phyloP scores from a whole-genome alignment of 371 early-diverging fungal species.

The Zychaea mexicana region DNA sequence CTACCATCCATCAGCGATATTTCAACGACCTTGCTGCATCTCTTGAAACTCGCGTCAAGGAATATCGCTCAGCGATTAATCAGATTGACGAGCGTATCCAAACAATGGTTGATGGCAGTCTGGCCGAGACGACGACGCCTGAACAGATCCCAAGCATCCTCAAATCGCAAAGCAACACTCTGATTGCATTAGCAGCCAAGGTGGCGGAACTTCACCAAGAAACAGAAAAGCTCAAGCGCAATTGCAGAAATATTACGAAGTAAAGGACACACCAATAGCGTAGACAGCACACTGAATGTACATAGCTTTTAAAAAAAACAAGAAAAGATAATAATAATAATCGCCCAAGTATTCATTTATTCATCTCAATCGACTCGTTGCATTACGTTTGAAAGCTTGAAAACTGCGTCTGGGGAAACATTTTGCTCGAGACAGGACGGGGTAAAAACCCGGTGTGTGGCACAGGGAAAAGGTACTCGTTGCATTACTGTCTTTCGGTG shows the following conservation, averaged over 20 bases:
- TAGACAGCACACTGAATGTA: too few relatives aligned
- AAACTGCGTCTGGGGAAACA: too few relatives aligned
- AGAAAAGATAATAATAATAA: too few relatives aligned
- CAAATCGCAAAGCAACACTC: slow-evolving; percentile 51
- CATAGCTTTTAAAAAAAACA: background rate
- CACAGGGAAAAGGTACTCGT: too few relatives aligned
- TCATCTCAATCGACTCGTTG: too few relatives aligned
- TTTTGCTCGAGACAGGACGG: too few relatives aligned
- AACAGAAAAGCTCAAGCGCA: slow-evolving; percentile 36
- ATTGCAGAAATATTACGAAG: background rate
- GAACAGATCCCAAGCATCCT: slow-evolving; percentile 32
- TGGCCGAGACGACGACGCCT: background rate
- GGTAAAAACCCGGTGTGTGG: too few relatives aligned
- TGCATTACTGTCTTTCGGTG: too few relatives aligned
- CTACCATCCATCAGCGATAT: slow-evolving; percentile 2
- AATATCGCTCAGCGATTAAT: slow-evolving; percentile 7
- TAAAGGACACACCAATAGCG: too few relatives aligned
- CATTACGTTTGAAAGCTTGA: too few relatives aligned
- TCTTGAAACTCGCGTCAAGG: background rate
- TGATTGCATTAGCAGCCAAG: slow-evolving; percentile 54
- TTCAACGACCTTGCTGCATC: background rate
- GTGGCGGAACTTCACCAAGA: slow-evolving; percentile 56
- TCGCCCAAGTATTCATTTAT: too few relatives aligned
- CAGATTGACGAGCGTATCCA: slow-evolving; percentile 8
- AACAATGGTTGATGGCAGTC: background rate